A percentile compares a stretch with the other conserved stretches of the same genome.
These are phyloP conservation scores for Aureobasidium subglaciale DNA, from an alignment of 2,329 filamentous ascomycete species.

Conservation along the genomic window DNA sequence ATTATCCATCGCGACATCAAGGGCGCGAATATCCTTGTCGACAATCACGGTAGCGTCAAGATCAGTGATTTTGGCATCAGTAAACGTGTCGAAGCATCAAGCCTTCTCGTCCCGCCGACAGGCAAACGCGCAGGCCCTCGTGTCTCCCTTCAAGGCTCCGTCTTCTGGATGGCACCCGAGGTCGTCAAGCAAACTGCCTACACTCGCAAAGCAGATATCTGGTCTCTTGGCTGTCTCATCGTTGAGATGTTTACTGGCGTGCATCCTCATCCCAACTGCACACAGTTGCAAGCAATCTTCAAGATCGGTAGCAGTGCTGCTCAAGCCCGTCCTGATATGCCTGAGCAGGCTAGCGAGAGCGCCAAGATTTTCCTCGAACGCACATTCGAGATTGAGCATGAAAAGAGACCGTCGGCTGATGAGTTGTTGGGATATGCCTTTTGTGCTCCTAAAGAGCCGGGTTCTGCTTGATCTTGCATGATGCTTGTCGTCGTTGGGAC, in stretches of 20 bases:
- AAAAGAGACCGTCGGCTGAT: slow-evolving; percentile 83
- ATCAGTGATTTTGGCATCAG: slow-evolving; percentile 99
- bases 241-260: slow-evolving; percentile 99
- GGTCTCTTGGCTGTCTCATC: slow-evolving; percentile 92
- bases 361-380: slow-evolving; percentile 74
- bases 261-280: slow-evolving; percentile 94
- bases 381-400: slow-evolving; percentile 95
- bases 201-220: slow-evolving; percentile 97
- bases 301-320: slow-evolving; percentile 63
- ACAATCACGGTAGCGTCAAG: slow-evolving; percentile 98
- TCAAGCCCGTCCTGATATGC: slow-evolving; percentile 65
- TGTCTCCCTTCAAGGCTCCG: slow-evolving; percentile 84
- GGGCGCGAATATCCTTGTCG: slow-evolving; percentile 95
- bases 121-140: slow-evolving; percentile 52
- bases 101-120: slow-evolving; percentile 14
- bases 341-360: slow-evolving; percentile 76
- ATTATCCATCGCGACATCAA: slow-evolving; percentile 99
- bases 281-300: slow-evolving; percentile 95
- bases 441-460: slow-evolving; percentile 19
- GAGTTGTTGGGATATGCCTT: slow-evolving; percentile 82
- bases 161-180: slow-evolving; percentile 99
- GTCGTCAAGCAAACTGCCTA: slow-evolving; percentile 97
- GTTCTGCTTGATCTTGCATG: slow-evolving; percentile 1
- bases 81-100: slow-evolving; percentile 87
- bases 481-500: background rate